phyloP scores from a whole-genome alignment of 2,329 filamentous ascomycete species.

The Septoria petroselini region DNA sequence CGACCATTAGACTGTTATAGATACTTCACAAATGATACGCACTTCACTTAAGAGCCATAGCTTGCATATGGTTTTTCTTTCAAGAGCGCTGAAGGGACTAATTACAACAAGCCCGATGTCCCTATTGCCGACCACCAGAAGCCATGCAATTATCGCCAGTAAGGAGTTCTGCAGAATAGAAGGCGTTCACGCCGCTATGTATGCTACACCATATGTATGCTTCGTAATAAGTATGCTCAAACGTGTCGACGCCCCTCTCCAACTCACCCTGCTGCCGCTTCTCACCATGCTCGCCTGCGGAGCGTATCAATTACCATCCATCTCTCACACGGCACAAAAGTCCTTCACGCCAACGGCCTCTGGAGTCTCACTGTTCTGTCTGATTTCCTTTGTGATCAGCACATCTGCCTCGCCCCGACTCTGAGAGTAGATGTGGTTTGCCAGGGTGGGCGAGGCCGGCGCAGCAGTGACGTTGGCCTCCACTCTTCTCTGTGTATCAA shows the following conservation, averaged over 20 bases:
- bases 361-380: constrained; percentile 31
- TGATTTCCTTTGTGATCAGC: constrained; percentile 31
- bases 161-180: too few species aligned
- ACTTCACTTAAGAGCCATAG: too few species aligned
- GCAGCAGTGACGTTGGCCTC: constrained; percentile 18
- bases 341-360: constrained; percentile 18
- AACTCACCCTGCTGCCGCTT: background rate
- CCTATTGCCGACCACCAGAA: too few species aligned
- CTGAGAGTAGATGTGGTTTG: constrained; percentile 13
- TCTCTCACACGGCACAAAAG: constrained; percentile 15
- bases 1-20: too few species aligned
- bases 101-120: too few species aligned
- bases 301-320: background rate
- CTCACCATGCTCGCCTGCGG: background rate
- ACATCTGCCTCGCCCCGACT: constrained; percentile 23
- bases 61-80: too few species aligned
- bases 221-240: constrained; percentile 6
- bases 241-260: background rate
- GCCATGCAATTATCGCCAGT: too few species aligned
- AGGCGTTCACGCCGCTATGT: too few species aligned
- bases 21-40: too few species aligned
- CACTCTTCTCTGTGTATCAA: constrained; percentile 9
- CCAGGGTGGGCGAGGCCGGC: constrained; percentile 21
- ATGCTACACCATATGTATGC: background rate
- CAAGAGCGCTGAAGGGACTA: too few species aligned